Evolutionary conservation across 1,284 basidiomycete genomes (phyloP).

Genomic region (Flammula alnicola): DNA sequence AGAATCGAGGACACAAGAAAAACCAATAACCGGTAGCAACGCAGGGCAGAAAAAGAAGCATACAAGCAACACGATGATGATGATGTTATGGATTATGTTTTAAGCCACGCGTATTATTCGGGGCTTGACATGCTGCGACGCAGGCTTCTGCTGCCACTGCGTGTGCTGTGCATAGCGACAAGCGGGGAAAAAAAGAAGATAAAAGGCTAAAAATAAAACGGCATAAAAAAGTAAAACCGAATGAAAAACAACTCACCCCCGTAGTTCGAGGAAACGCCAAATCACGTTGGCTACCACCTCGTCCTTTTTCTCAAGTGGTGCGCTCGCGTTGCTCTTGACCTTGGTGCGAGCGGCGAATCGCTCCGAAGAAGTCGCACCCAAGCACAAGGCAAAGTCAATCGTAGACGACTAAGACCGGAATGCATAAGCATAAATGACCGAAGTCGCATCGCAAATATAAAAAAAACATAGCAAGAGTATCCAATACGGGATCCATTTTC

Average conservation of each 20-base stretch:
- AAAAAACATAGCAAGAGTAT: constrained; percentile 11
- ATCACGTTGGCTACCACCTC: constrained; percentile 98
- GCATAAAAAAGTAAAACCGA: constrained; percentile 4
- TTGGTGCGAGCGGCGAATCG: constrained; percentile 81
- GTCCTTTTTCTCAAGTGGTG: constrained; percentile 93
- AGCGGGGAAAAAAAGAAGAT: too few relatives aligned
- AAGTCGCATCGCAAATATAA: constrained; percentile 6
- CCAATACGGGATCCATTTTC: constrained; percentile 27
- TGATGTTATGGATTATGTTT: too few relatives aligned
- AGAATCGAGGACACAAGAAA: constrained; percentile 12
- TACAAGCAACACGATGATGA: too few relatives aligned
- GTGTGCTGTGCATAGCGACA: too few relatives aligned
- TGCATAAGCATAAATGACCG: constrained; percentile 17
- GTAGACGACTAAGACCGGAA: constrained; percentile 75
- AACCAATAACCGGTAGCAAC: too few relatives aligned
- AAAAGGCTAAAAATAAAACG: too few relatives aligned
- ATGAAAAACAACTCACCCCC: constrained; percentile 64
- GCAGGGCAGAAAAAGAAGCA: too few relatives aligned
- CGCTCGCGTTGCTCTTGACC: constrained; percentile 49
- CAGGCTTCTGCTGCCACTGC: too few relatives aligned
- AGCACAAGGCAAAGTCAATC: constrained; percentile 95
- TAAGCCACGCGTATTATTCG: too few relatives aligned
- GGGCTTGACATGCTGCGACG: too few relatives aligned
- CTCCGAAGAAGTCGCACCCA: constrained; percentile 87
- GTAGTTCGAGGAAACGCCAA: constrained; percentile 96